These are phyloP conservation scores for Fusarium begoniae DNA, from an alignment of 2,329 filamentous ascomycete species.

Conservation along the genomic window DNA sequence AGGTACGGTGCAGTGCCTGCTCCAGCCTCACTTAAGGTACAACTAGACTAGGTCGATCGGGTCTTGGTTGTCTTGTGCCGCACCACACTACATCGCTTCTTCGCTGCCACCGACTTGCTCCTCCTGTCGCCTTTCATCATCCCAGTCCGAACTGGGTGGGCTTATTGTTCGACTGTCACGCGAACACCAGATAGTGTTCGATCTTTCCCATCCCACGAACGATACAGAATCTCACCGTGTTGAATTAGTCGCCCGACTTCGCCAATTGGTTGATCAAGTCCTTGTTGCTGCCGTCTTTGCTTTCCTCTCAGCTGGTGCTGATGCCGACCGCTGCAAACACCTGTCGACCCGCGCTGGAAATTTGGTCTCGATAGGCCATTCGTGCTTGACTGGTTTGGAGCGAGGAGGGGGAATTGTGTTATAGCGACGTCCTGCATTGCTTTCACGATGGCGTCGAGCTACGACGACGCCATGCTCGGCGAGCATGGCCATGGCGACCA, in stretches of 20 bases:
- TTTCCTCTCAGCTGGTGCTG: conserved; percentile 45
- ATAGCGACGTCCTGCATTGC: conserved; percentile 37
- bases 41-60: conserved; percentile 15
- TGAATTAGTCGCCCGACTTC: conserved; percentile 12
- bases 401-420: conserved; percentile 40
- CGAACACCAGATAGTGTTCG: conserved; percentile 37
- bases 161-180: conserved; percentile 42
- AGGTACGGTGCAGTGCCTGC: conserved; percentile 28
- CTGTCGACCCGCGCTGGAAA: conserved; percentile 46
- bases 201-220: conserved; percentile 28
- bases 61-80: conserved; percentile 40
- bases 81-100: conserved; percentile 35
- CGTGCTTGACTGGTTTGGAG: conserved; percentile 36
- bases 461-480: conserved; percentile 53
- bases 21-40: conserved; percentile 36
- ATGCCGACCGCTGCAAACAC: conserved; percentile 50
- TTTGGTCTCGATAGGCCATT: conserved; percentile 46
- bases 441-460: conserved; percentile 57
- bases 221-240: conserved; percentile 19
- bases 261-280: conserved; percentile 44
- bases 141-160: conserved; percentile 35
- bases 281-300: conserved; percentile 18
- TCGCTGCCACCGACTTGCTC: conserved; percentile 41
- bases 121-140: conserved; percentile 31
- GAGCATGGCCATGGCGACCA: conserved; percentile 49